Evolutionary conservation across 2,329 filamentous ascomycete genomes (phyloP).

Genomic region (Penicillium hesseltinei): DNA sequence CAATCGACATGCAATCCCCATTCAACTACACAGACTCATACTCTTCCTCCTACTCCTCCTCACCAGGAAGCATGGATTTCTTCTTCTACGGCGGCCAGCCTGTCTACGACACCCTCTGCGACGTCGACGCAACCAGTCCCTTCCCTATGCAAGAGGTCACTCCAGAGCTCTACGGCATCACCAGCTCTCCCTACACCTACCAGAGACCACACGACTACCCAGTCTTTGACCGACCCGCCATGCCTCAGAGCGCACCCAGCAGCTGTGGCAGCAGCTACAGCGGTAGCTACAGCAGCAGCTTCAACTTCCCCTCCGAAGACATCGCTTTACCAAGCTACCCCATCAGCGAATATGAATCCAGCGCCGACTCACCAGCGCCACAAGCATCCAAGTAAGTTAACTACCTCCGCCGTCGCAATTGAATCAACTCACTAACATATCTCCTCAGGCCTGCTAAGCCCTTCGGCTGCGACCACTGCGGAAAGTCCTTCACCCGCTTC

Average conservation of each 20-base stretch:
- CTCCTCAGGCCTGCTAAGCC: constrained; percentile 29
- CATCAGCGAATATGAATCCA: constrained; percentile 12
- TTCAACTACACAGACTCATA: constrained; percentile 22
- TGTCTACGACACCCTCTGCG: constrained; percentile 20
- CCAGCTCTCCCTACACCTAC: constrained; percentile 23
- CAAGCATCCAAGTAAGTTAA: constrained; percentile 26
- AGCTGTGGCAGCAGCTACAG: constrained; percentile 19
- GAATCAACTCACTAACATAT: constrained; percentile 4
- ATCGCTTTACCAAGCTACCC: constrained; percentile 19
- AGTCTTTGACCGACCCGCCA: constrained; percentile 24
- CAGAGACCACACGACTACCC: constrained; percentile 11
- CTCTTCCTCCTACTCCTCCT: constrained; percentile 21
- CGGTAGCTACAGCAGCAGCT: constrained; percentile 11
- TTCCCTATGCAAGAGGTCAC: constrained; percentile 18
- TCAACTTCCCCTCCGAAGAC: constrained; percentile 19
- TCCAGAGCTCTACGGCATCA: constrained; percentile 20
- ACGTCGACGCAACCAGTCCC: constrained; percentile 16
- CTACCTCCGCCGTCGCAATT: neutral
- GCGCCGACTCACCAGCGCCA: constrained; percentile 20
- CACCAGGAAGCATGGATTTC: constrained; percentile 25
- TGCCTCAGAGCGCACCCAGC: constrained; percentile 28
- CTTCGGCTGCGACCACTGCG: constrained; percentile 35
- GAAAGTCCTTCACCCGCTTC: constrained; percentile 45
- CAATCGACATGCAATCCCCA: constrained; percentile 22
- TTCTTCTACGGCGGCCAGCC: constrained; percentile 24